Base-by-base conservation (phyloP, 345 rosid genomes). In the Acer negundo region DNA sequence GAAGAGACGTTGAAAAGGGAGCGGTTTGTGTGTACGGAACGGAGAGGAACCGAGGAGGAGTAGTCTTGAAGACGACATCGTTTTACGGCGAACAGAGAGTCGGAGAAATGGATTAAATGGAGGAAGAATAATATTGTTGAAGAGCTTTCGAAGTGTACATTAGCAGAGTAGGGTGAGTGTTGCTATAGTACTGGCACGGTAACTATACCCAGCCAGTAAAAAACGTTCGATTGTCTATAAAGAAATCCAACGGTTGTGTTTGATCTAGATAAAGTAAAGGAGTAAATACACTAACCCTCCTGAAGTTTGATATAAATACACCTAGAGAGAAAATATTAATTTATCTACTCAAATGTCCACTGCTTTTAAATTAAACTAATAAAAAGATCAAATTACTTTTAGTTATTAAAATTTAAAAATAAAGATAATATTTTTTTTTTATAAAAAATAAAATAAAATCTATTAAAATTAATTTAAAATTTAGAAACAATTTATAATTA, bases 11-110 rank as follows among this genome's bases (percentile, higher is more conserved):
- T 40, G 83, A 78, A 55, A 85, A 53, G 80, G 76, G 12, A 80
- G 51, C 13, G 82, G 79, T 0, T 74, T 79, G 51, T 62, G 87
- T 66, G 85, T 40, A 51, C 84, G 88, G 80, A 85, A 74, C 53
- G 91, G 72, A 4, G 83, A 81, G 46, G 70, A 82, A 9, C 93
- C 90, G 24, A 83, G 81, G 24, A 79, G 44, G 59, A 86, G 68
- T 63, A 87, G 74, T 77, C 78, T 82, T 15, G 88, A 85, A 42
- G 91, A 71, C 1, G 93, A 80, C 95, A 91, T 93, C 46, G 62
- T 76, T 68, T 58, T 6, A 19, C 24, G 62, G 62, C 22, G 4
- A 58, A 8, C 7, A n/a, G 62, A 58, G 62, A 58, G 62, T n/a
- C 1, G 24, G 62, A 58, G 62, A 58, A 58, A 20, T 19, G 62